Evolutionary conservation across 495 filamentous ascomycete species (phyloP).

Genomic region (Filosporella fistucella): DNA sequence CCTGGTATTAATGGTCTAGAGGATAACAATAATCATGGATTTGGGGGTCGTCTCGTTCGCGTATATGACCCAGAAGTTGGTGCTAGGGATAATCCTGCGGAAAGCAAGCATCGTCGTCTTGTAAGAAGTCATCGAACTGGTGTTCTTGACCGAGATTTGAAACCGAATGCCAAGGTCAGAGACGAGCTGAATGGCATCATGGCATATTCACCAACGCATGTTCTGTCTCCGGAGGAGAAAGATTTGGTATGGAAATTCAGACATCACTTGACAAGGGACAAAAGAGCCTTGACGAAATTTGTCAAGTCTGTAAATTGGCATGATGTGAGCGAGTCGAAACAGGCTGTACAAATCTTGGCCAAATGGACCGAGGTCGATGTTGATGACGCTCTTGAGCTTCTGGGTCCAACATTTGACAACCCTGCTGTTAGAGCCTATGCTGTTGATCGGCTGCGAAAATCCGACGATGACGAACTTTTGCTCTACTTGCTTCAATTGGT

Average conservation of each 20-base stretch:
- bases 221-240: constrained; percentile 82
- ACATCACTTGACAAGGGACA: constrained; percentile 88
- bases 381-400: constrained; percentile 90
- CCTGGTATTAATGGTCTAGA: constrained; percentile 68
- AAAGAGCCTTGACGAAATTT: constrained; percentile 92
- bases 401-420: constrained; percentile 90
- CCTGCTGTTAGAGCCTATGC: constrained; percentile 84
- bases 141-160: constrained; percentile 86
- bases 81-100: constrained; percentile 83
- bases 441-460: constrained; percentile 83
- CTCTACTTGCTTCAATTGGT: constrained; percentile 93
- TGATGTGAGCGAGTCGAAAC: constrained; percentile 77
- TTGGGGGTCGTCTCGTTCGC: constrained; percentile 58
- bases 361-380: constrained; percentile 98
- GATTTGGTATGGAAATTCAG: constrained; percentile 96
- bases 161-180: constrained; percentile 92
- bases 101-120: constrained; percentile 89
- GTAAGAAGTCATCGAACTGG: constrained; percentile 92
- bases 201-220: constrained; percentile 87
- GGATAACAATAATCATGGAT: constrained; percentile 44
- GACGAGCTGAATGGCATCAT: constrained; percentile 91
- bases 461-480: constrained; percentile 89
- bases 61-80: constrained; percentile 96
- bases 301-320: constrained; percentile 95
- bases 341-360: constrained; percentile 83